Evolutionary conservation across 2,329 filamentous ascomycete genomes (phyloP).

Genomic region (Diaporthe capsici): DNA sequence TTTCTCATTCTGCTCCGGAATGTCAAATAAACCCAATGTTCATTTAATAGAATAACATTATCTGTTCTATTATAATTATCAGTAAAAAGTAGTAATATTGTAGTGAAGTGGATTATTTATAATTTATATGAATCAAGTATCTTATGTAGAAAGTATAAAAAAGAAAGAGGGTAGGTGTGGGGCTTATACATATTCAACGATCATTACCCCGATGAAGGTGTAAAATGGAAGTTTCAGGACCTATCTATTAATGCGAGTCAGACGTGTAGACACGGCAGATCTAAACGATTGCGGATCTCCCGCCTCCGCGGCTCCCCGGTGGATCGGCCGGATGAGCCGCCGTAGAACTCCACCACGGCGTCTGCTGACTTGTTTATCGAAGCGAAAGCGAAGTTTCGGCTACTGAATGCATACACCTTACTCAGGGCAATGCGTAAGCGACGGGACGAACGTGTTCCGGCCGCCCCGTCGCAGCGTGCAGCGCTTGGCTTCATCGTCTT

Average conservation of each 20-base stretch:
- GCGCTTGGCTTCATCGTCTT: background rate
- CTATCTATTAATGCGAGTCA: background rate
- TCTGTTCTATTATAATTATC: no score
- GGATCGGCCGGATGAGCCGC: background rate
- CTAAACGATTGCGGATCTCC: background rate
- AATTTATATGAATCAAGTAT: no score
- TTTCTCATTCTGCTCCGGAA: no score
- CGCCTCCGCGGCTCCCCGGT: background rate
- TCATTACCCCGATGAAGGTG: no score
- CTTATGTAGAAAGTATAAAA: no score
- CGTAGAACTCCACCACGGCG: background rate
- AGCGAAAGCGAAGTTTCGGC: background rate
- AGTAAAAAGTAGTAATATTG: no score
- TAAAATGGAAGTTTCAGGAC: no score
- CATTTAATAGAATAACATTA: no score
- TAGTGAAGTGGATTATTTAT: no score
- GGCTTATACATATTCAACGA: no score
- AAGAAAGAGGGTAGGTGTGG: no score
- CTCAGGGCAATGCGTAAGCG: background rate
- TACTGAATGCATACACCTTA: background rate
- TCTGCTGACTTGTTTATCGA: background rate
- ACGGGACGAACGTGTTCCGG: background rate
- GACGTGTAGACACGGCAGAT: background rate
- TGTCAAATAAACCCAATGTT: no score
- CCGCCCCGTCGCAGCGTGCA: background rate